These are phyloP conservation scores for Starmerella floris DNA, from an alignment of 805 yeast species.

Conservation along the genomic window DNA sequence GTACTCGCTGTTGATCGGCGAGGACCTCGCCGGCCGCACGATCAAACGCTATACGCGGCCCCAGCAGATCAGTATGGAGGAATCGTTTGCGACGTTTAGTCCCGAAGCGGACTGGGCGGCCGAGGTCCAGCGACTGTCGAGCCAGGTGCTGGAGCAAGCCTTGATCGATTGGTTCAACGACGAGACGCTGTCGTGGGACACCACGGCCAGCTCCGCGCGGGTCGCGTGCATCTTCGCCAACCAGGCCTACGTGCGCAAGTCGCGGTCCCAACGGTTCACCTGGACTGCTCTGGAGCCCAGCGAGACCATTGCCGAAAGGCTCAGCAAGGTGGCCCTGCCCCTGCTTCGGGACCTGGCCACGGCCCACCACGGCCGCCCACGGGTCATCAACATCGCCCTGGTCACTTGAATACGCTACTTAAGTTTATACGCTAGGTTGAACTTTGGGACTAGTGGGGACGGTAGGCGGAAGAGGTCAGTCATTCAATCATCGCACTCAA, in stretches of 20 bases:
- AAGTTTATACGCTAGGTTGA: no score
- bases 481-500: no score
- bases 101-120: constrained; percentile 2
- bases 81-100: constrained; percentile 17
- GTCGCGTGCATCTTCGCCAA: constrained; percentile 4
- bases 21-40: constrained; percentile 8
- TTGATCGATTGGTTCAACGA: constrained; percentile 19
- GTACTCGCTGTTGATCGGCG: constrained; percentile 13
- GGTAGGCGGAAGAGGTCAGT: no score
- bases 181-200: constrained; percentile 16
- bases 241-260: not conserved
- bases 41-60: constrained; percentile 17
- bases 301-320: not conserved
- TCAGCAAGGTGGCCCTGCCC: not conserved
- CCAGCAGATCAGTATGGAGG: constrained; percentile 24
- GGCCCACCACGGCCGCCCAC: constrained; percentile 2
- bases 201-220: not conserved
- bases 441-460: no score
- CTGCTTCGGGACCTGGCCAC: constrained; percentile 1
- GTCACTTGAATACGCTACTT: not conserved
- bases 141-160: constrained; percentile 20
- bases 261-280: constrained; percentile 1
- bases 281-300: not conserved
- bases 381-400: constrained; percentile 9
- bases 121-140: constrained; percentile 13